Evolutionary conservation across 2,329 filamentous ascomycete genomes (phyloP), one percentile per base, ranked within the genome.

Genomic region (Botrytis byssoidea): DNA sequence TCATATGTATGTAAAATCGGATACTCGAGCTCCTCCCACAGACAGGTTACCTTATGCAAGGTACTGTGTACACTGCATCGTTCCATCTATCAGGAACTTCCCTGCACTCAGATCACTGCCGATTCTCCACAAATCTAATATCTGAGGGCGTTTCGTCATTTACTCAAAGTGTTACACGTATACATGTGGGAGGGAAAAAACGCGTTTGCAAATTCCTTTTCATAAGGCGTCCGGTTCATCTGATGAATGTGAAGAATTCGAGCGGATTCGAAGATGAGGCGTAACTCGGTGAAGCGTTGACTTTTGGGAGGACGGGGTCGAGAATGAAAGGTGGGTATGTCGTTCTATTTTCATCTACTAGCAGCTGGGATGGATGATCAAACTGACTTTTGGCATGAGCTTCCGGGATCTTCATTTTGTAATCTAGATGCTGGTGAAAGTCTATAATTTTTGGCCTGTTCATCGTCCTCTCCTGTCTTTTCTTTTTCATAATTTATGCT

Each of bases 71-170:
- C 29, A 20, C n/a, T 22, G 20, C 61, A 29, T 46, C 18, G 40
- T 68, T 16, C 46, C 51, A 55, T 55, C 35, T 29, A 55, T 55
- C 46, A 35, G 35, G 48, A 55, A n/a, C 44, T 51, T n/a, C 64
- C 64, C 64, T 67, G 64, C 35, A n/a, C 46, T 55, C 65, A 55
- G 65, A 68, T 68, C 65, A 22, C 32, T 40, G 16, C 46, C 46
- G 46, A 5, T 40, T 40, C 65, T 68, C 65, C 65, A 55, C 32
- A 55, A n/a, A 44, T 40, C 22, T 3, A 14, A 22, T 29, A 55
- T 22, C 25, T 32, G 22, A 40, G 35, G 22, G 32, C 65, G 35
- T 55, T 68, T 40, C 22, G 32, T 55, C n/a, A 51, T 40, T 68
- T 25, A 29, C 32, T 68, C 46, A 55, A 55, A 12, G 9, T 29